Base-by-base conservation (phyloP, 2,329 filamentous ascomycete genomes). In the Phialophora expanda region DNA sequence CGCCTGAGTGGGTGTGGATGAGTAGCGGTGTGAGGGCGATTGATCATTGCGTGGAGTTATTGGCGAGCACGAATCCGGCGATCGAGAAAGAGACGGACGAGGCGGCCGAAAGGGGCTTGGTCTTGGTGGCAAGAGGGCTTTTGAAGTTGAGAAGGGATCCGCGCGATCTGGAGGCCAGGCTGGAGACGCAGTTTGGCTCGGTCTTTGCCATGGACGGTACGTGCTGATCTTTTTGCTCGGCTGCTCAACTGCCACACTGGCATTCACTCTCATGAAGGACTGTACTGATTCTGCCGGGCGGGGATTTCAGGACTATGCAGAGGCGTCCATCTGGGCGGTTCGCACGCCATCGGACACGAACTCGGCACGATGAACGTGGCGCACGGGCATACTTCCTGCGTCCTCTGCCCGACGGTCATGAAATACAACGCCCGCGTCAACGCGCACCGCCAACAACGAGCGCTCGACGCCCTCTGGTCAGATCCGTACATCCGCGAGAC, bases 11-110 rank as follows among this genome's bases (percentile, higher is more conserved):
- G 62, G 51, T 75, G 17, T 76, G 73, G 74, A 59, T 75, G 24
- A 72, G 73, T 26, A 71, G 69, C 34, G 74, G 74, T 3, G 72
- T 75, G 48, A 66, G 74, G 22, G 70, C 71, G 11, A 66, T 75
- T 6, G 74, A 75, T 61, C 73, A 76, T 59, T 75, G 74, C 48
- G 69, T 74, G 11, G 74, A 76, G 54, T 71, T 71, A 38, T 70
- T 75, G 64, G 62, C 70, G 11, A 72, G 68, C 22, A 56, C 66
- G 6, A 41, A 63, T 11, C 71, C 68, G 12, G 55, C 46, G 5
- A 64, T 64, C 41, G 62, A 64, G 41, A 8, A 11, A 7, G 5
- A 38, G 62, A 26, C 71, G 66, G 69, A 70, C 4, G 46, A 62
- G 20, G 69, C 72, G 1, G 67, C 68, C 2, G 71, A 70, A 48